Evolutionary conservation across 192 early-diverging fungal species (phyloP).

Genomic region (Phycomyces nitens): DNA sequence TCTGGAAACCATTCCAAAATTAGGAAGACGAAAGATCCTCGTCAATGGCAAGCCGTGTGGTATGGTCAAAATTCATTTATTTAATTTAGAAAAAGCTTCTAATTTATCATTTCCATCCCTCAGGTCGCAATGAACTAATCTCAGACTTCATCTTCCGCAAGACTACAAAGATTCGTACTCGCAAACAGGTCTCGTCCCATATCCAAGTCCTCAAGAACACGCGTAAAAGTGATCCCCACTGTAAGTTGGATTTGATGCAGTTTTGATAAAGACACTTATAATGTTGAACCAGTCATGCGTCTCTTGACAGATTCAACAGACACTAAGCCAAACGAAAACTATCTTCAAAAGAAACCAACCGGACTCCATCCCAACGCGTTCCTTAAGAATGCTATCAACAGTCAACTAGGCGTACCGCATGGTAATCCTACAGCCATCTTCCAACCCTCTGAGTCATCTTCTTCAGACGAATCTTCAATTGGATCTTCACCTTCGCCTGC

Average conservation of each 20-base stretch:
- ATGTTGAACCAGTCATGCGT: constrained; percentile 38
- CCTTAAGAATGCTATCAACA: constrained; percentile 12
- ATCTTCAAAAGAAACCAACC: background rate
- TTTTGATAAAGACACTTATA: background rate
- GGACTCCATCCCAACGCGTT: background rate
- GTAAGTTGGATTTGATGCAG: constrained; percentile 27
- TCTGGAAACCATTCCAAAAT: constrained; percentile 47
- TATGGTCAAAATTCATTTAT: constrained; percentile 27
- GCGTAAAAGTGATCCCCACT: constrained; percentile 52
- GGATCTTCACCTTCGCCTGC: constrained; percentile 32
- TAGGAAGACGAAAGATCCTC: constrained; percentile 48
- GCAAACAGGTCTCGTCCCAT: constrained; percentile 78
- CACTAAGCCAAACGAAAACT: constrained; percentile 34
- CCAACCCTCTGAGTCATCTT: constrained; percentile 18
- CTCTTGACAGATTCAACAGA: constrained; percentile 43
- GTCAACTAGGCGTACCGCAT: background rate
- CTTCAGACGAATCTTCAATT: constrained; percentile 35
- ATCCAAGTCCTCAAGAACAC: constrained; percentile 78
- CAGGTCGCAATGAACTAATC: constrained; percentile 71
- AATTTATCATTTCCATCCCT: background rate
- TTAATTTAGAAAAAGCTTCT: constrained; percentile 24
- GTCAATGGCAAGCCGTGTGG: constrained; percentile 51
- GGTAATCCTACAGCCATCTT: background rate
- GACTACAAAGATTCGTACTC: constrained; percentile 59
- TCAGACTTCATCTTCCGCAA: constrained; percentile 71